Evolutionary conservation across 2,329 filamentous ascomycete species (phyloP).

Genomic region (Clarireedia hainanense): DNA sequence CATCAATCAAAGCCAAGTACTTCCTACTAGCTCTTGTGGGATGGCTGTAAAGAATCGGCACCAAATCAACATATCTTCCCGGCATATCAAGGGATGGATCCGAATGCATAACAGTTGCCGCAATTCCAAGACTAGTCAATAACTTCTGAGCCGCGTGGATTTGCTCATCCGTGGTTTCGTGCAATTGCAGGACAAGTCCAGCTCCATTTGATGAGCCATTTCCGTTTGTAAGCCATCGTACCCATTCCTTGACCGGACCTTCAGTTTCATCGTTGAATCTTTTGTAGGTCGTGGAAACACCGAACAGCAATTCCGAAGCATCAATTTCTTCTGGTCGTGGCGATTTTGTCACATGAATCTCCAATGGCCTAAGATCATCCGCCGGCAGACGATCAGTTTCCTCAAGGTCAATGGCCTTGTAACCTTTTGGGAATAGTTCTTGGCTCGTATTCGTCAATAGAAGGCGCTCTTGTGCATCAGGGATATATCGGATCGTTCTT

Average conservation of each 20-base stretch:
- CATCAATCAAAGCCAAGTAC: slow-evolving; percentile 28
- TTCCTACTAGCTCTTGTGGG: slow-evolving; percentile 23
- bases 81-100: slow-evolving; percentile 48
- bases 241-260: slow-evolving; percentile 49
- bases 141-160: slow-evolving; percentile 40
- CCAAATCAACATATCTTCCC: slow-evolving; percentile 48
- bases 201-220: slow-evolving; percentile 48
- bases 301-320: slow-evolving; percentile 50
- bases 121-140: slow-evolving; percentile 42
- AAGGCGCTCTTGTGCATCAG: slow-evolving; percentile 20
- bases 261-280: slow-evolving; percentile 41
- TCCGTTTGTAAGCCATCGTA: slow-evolving; percentile 51
- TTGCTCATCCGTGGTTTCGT: slow-evolving; percentile 43
- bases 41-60: slow-evolving; percentile 47
- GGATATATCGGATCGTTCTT: slow-evolving; percentile 24
- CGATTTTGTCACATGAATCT: slow-evolving; percentile 29
- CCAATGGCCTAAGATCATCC: slow-evolving; percentile 13
- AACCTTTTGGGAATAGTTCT: slow-evolving; percentile 21
- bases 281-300: slow-evolving; percentile 50
- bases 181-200: slow-evolving; percentile 46
- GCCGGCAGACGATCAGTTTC: slow-evolving; percentile 13
- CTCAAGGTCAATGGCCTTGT: slow-evolving; percentile 18
- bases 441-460: slow-evolving; percentile 22
- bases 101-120: slow-evolving; percentile 48
- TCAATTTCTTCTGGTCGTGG: slow-evolving; percentile 42